Evolutionary conservation across 2,329 filamentous ascomycete genomes (phyloP), one percentile per base, ranked within the genome.

Genomic region (Beauveria medogensis): DNA sequence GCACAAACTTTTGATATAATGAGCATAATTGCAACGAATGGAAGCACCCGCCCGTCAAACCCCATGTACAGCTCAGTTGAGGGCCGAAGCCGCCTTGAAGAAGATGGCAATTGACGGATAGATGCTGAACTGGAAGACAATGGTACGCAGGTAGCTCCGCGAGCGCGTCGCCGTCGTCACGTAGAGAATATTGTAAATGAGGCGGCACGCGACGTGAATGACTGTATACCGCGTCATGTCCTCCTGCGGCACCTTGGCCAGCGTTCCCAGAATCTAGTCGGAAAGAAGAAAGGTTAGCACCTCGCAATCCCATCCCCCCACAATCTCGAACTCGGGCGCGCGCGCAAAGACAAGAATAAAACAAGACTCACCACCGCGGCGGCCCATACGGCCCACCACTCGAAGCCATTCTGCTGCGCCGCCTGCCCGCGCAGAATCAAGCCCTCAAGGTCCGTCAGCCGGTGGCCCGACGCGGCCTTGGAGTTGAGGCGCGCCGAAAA

Each of bases 351-450:
- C 30, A 43, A 43, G 16, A 43, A 3, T 5, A 43, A 6, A 3
- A 43, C 6, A n/a, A n/a, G 18, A 52, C 56, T 37, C 20, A 63
- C 61, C 24, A 60, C 61, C 1, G 61, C 61, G 8, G 47, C 56
- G 12, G 61, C 61, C 61, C 61, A 63, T 7, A 63, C 56, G 5
- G 51, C 56, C 61, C 61, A 63, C 61, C 61, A 63, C 40, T 63
- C 61, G 22, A 63, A 63, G 26, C 61, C 61, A 18, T 63, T 63
- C 14, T 63, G 61, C 44, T 63, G 61, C 43, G 61, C 56, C 34
- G 61, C 20, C 52, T 63, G 61, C 14, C 61, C 61, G 28, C 61
- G 61, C 43, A 63, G 56, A n/a, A 63, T 63, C 52, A 60, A 53
- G 26, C 34, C 8, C 56, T 63, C 61, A 14, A 63, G 3, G 26